Evolutionary conservation across 306 rosid genomes (phyloP).

Genomic region (Sphenostylis stenocarpa): DNA sequence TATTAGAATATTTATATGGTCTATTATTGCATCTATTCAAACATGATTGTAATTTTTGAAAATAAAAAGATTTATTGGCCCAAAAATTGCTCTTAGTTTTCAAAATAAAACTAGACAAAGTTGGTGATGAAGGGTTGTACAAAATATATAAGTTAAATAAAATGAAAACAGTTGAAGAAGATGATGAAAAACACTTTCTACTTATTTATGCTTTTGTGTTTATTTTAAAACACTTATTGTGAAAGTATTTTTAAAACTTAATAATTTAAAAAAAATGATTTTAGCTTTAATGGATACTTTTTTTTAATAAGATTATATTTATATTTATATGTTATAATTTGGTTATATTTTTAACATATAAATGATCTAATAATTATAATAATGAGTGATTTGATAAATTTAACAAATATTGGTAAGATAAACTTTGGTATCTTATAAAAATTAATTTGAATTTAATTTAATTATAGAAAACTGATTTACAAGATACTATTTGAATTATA

Average conservation of each 20-base stretch:
- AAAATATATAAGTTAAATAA: neutral
- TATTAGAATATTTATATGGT: neutral
- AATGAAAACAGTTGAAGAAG: neutral
- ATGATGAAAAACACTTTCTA: neutral
- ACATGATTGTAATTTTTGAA: too few relatives aligned
- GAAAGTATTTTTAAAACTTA: neutral
- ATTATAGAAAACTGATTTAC: too few relatives aligned
- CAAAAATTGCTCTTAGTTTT: neutral
- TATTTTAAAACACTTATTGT: neutral
- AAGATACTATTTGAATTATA: neutral
- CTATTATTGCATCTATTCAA: neutral
- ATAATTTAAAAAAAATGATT: too few relatives aligned
- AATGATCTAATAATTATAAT: too few relatives aligned
- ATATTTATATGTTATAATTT: too few relatives aligned
- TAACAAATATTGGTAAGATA: too few relatives aligned
- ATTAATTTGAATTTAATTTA: too few relatives aligned
- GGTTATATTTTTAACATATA: too few relatives aligned
- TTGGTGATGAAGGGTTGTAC: neutral
- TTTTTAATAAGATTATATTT: too few relatives aligned
- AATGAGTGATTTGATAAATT: too few relatives aligned
- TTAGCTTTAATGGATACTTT: too few relatives aligned
- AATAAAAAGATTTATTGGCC: neutral
- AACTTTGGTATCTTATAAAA: too few relatives aligned
- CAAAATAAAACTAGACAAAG: neutral
- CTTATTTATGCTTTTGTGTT: neutral